phyloP scores from a whole-genome alignment of 2,329 filamentous ascomycete genomes.

The Didymella pomorum region DNA sequence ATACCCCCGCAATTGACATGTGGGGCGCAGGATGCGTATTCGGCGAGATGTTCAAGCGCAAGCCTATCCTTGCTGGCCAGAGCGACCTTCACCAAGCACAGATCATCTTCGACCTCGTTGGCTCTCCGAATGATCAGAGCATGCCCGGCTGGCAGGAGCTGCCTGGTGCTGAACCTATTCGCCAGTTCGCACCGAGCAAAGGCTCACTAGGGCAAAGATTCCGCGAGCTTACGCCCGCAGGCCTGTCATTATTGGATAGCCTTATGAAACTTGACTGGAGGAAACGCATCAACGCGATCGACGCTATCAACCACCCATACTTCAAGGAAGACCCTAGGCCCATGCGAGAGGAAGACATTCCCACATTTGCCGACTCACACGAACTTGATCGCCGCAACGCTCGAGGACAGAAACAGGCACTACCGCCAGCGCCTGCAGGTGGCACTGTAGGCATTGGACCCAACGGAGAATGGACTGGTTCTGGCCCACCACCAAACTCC shows the following conservation, averaged over 20 bases:
- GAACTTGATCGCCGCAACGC: slow-evolving; percentile 94
- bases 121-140: slow-evolving; percentile 83
- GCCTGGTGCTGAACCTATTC: slow-evolving; percentile 80
- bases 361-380: slow-evolving; percentile 91
- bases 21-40: slow-evolving; percentile 99
- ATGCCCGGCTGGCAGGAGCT: slow-evolving; percentile 92
- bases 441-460: slow-evolving; percentile 82
- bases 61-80: slow-evolving; percentile 89
- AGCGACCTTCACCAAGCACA: slow-evolving; percentile 90
- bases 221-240: slow-evolving; percentile 74
- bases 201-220: slow-evolving; percentile 78
- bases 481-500: slow-evolving; percentile 46
- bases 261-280: slow-evolving; percentile 90
- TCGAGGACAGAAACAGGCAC: slow-evolving; percentile 80
- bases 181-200: slow-evolving; percentile 65
- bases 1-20: slow-evolving; percentile 97
- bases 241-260: slow-evolving; percentile 80
- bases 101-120: slow-evolving; percentile 92
- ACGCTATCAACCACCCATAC: slow-evolving; percentile 91
- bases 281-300: slow-evolving; percentile 87
- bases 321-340: slow-evolving; percentile 83
- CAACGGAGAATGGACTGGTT: slow-evolving; percentile 66
- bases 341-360: slow-evolving; percentile 84
- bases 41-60: slow-evolving; percentile 94
- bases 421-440: slow-evolving; percentile 90